Evolutionary conservation across 208 protist species (phyloP).

Genomic region (Porcisia deanei): DNA sequence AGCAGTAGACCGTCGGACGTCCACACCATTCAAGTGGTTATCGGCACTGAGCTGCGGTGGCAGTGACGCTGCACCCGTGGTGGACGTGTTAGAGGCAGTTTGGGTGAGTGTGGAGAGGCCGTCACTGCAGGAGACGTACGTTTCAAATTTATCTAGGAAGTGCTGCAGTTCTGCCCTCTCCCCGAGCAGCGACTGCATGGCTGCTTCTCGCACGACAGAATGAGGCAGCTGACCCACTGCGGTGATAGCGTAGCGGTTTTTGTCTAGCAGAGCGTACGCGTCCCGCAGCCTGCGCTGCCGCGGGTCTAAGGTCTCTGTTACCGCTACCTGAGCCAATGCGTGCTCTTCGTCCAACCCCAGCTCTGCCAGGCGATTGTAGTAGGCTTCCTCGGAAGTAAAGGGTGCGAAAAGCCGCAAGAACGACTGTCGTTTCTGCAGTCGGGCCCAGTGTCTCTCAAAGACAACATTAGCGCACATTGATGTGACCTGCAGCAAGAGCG

Average conservation of each 20-base stretch:
- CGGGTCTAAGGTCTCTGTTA: conserved; percentile 27
- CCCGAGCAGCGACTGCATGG: conserved; percentile 30
- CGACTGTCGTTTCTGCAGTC: conserved; percentile 22
- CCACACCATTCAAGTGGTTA: too few species aligned
- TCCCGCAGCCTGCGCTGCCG: conserved; percentile 35
- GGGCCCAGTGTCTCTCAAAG: conserved; percentile 17
- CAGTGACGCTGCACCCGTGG: not conserved
- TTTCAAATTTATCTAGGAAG: conserved; percentile 40
- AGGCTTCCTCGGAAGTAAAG: conserved; percentile 37
- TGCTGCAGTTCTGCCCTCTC: conserved; percentile 37
- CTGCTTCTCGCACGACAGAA: conserved; percentile 34
- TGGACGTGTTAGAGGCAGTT: not conserved
- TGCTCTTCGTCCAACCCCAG: conserved; percentile 42
- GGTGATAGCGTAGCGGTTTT: conserved; percentile 36
- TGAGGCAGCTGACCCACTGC: conserved; percentile 39
- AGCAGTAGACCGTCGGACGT: too few species aligned
- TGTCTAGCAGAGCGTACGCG: conserved; percentile 49
- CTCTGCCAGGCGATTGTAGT: conserved; percentile 33
- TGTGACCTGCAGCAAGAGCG: conserved; percentile 18
- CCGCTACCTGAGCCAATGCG: conserved; percentile 10
- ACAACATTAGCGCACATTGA: conserved; percentile 31
- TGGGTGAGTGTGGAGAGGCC: not conserved
- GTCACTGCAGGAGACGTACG: conserved; percentile 27
- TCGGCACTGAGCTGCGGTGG: not conserved
- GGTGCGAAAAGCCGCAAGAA: conserved; percentile 37